Percentiles rank a stretch among this genome's conserved stretches.
Evolutionary conservation across 2,329 filamentous ascomycete genomes (phyloP).

Genomic region (Stachybotrys echinatus): DNA sequence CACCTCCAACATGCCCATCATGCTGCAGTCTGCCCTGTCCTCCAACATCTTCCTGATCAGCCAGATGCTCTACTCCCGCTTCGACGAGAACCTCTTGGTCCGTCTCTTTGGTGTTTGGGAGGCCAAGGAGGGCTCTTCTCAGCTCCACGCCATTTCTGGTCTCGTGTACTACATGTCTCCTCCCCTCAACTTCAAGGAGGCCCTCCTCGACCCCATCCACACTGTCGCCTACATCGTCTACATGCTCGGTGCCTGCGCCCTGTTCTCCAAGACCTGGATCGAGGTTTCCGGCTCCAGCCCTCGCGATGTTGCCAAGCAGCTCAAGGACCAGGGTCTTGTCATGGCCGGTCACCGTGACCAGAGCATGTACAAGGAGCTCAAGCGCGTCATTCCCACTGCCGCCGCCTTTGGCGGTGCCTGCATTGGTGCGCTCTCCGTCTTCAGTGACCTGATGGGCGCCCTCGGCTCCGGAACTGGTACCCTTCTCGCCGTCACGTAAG

Average conservation of each 20-base stretch:
- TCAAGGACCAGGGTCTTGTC: slow-evolving; percentile 98
- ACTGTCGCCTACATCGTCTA: slow-evolving; percentile 92
- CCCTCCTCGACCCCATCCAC: slow-evolving; percentile 93
- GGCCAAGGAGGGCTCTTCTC: slow-evolving; percentile 89
- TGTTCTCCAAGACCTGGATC: slow-evolving; percentile 99
- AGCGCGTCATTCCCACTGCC: slow-evolving; percentile 97
- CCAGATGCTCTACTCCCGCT: slow-evolving; percentile 98
- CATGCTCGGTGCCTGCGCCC: slow-evolving; percentile 95
- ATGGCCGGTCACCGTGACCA: slow-evolving; percentile 99
- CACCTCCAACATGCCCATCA: slow-evolving; percentile 99
- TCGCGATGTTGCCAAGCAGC: slow-evolving; percentile 96
- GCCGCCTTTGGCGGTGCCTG: slow-evolving; percentile 98
- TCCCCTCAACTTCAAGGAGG: slow-evolving; percentile 94
- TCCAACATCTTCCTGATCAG: slow-evolving; percentile 99
- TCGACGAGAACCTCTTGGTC: slow-evolving; percentile 97
- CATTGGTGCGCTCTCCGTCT: slow-evolving; percentile 95
- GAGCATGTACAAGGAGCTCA: slow-evolving; percentile 99
- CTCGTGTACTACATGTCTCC: slow-evolving; percentile 99
- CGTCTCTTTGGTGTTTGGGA: slow-evolving; percentile 98
- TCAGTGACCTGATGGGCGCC: slow-evolving; percentile 91
- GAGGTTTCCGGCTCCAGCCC: slow-evolving; percentile 98
- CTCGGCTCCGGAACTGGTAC: slow-evolving; percentile 97
- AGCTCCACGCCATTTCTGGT: slow-evolving; percentile 89
- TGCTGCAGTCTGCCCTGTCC: slow-evolving; percentile 97
- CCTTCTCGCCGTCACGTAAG: slow-evolving; percentile 95